A percentile compares a stretch with the other conserved stretches of the same genome.
These are phyloP conservation scores for Corymbia calophylla DNA, from an alignment of 441 rosid genomes.

Conservation along the genomic window DNA sequence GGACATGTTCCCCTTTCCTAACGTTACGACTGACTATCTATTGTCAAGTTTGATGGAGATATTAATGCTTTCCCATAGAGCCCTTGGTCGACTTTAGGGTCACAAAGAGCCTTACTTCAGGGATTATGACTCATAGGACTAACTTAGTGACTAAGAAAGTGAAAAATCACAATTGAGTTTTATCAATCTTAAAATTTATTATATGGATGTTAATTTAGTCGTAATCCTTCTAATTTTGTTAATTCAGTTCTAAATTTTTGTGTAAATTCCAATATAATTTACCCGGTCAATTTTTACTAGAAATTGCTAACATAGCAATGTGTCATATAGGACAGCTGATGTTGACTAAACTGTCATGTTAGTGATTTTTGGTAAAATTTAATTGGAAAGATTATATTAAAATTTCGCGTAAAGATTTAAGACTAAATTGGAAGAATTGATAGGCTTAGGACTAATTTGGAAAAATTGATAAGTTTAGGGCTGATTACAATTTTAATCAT, in stretches of 20 bases:
- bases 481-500: background rate
- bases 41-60: background rate
- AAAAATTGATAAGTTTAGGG: background rate
- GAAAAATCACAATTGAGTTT: background rate
- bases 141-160: background rate
- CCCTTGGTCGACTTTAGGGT: background rate
- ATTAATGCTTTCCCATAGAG: background rate
- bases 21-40: background rate
- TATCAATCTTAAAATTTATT: background rate
- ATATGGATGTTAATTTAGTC: rapidly evolving
- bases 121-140: background rate
- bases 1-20: background rate
- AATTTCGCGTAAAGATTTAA: rapidly evolving
- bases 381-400: rapidly evolving
- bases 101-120: background rate
- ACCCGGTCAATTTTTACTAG: rapidly evolving
- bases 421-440: background rate
- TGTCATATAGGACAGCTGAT: rapidly evolving
- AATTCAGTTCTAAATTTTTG: rapidly evolving
- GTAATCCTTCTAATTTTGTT: rapidly evolving
- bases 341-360: rapidly evolving
- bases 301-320: rapidly evolving
- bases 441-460: too few species aligned
- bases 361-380: rapidly evolving
- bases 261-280: rapidly evolving